Conservation (phyloP, 768 basidiomycete species). For the Coprinopsis marcescibilis region DNA sequence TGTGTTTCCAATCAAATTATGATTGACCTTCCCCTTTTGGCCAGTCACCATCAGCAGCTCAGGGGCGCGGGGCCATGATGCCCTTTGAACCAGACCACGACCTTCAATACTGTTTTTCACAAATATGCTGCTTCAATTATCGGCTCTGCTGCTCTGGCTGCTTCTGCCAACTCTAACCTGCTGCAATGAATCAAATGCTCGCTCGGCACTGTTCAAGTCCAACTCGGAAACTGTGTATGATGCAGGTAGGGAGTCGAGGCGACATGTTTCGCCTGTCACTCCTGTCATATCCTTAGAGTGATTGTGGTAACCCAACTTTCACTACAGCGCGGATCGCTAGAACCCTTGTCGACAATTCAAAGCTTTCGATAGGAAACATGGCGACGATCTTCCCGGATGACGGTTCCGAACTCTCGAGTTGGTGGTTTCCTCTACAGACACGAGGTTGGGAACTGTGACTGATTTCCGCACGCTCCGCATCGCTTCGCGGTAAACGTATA, state of each 20-base stretch:
- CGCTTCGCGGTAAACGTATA: constrained; percentile 14
- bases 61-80: too few species aligned
- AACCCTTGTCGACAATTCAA: constrained; percentile 32
- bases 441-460: neutral
- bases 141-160: too few species aligned
- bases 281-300: neutral
- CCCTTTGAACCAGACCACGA: too few species aligned
- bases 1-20: too few species aligned
- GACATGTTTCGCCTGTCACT: neutral
- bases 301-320: neutral
- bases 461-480: too few species aligned
- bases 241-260: constrained; percentile 41
- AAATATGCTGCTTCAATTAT: too few species aligned
- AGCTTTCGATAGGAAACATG: constrained; percentile 39
- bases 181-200: too few species aligned
- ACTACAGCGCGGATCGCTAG: constrained; percentile 40
- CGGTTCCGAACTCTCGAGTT: constrained; percentile 34
- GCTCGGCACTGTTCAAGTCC: too few species aligned
- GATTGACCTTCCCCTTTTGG: too few species aligned
- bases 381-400: constrained; percentile 42
- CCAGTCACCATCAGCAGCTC: too few species aligned
- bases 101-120: too few species aligned
- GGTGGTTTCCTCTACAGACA: neutral
- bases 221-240: constrained; percentile 41
- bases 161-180: too few species aligned